phyloP scores from a whole-genome alignment of 345 rosid species.

The Eucalyptus melliodora region DNA sequence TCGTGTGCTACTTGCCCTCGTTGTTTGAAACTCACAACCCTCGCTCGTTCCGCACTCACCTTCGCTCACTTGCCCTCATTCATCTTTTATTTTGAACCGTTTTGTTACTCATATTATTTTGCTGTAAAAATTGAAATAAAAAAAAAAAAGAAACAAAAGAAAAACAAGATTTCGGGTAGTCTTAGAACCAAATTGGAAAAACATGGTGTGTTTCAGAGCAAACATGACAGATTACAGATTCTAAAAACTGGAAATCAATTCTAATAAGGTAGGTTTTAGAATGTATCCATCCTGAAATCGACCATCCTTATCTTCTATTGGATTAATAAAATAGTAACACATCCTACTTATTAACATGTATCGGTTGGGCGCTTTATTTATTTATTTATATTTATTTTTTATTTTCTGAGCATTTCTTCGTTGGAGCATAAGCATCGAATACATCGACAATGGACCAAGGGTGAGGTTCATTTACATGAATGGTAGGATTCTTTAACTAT shows the following conservation, averaged over 20 bases:
- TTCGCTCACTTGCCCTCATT: neutral
- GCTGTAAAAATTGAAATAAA: too few relatives aligned
- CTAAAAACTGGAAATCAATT: neutral
- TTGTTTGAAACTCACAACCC: neutral
- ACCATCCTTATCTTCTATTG: neutral
- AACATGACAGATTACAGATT: too few relatives aligned
- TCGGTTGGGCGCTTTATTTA: neutral
- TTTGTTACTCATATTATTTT: neutral
- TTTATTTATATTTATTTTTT: too few relatives aligned
- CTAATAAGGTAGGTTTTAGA: neutral
- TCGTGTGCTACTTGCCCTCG: neutral
- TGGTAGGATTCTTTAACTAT: neutral
- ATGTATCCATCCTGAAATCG: neutral
- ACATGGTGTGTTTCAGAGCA: neutral
- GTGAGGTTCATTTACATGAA: neutral
- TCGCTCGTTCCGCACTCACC: rapidly evolving
- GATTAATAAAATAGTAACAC: neutral
- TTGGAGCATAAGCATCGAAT: neutral
- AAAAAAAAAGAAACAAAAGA: neutral
- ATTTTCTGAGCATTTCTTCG: neutral
- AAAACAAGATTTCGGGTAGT: neutral
- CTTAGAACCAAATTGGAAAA: too few relatives aligned
- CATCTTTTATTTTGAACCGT: too few relatives aligned
- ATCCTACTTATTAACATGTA: neutral
- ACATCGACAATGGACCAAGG: neutral